These are phyloP conservation scores for Penicillium sumatraense DNA, from an alignment of 2,329 filamentous ascomycete species.

Conservation along the genomic window DNA sequence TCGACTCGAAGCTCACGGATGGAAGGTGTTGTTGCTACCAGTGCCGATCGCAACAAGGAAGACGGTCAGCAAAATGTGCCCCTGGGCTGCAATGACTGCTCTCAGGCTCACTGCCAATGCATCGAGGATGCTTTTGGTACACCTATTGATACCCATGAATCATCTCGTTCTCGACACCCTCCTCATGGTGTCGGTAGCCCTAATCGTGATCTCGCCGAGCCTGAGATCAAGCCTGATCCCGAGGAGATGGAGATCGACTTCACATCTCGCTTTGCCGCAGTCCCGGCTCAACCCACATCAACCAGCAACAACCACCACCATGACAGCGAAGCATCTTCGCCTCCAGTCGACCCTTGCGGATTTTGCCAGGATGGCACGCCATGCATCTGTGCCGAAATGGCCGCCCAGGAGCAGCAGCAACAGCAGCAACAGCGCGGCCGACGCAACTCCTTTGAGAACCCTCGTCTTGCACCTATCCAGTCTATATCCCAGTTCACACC, in stretches of 20 bases:
- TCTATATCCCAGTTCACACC: conserved; percentile 56
- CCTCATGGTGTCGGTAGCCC: conserved; percentile 37
- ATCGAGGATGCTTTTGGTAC: conserved; percentile 60
- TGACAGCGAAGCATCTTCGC: conserved; percentile 35
- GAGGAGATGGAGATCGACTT: conserved; percentile 73
- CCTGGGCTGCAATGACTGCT: conserved; percentile 69
- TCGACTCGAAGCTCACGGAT: conserved; percentile 24
- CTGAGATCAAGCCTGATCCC: conserved; percentile 50
- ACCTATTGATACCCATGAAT: conserved; percentile 44
- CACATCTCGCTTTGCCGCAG: conserved; percentile 66
- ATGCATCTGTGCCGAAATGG: conserved; percentile 77
- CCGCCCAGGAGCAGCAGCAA: conserved; percentile 46
- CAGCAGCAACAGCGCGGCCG: conserved; percentile 27
- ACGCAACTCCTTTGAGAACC: conserved; percentile 51
- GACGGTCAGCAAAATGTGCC: conserved; percentile 43
- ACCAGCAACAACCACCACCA: conserved; percentile 20
- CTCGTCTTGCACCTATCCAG: conserved; percentile 50
- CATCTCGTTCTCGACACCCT: conserved; percentile 40
- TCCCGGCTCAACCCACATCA: conserved; percentile 25
- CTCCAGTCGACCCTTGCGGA: conserved; percentile 71
- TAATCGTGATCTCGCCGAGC: conserved; percentile 61
- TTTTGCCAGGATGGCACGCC: conserved; percentile 84
- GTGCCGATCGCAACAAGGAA: conserved; percentile 21
- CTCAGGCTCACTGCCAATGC: conserved; percentile 66
- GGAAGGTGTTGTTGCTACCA: conserved; percentile 22